A percentile compares a stretch with the other conserved stretches of the same genome.
Evolutionary conservation across 345 rosid species (phyloP).

Genomic region (Pugionium dolabratum): DNA sequence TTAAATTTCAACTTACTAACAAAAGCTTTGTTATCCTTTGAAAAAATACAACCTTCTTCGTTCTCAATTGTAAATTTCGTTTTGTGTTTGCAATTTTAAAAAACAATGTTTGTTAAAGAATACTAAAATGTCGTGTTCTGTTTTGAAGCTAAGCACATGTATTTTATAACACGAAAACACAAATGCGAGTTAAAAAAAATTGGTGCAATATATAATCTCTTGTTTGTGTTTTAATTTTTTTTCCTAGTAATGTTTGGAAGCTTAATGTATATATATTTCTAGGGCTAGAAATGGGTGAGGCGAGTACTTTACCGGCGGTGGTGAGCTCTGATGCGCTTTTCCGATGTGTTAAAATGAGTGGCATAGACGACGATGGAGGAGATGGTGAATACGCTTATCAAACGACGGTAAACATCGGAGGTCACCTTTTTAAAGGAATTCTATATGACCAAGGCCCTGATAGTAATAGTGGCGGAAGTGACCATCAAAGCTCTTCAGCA

Average conservation of each 20-base stretch:
- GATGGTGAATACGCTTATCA: slow-evolving; percentile 89
- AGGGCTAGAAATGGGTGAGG: slow-evolving; percentile 71
- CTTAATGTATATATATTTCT: slow-evolving; percentile 20
- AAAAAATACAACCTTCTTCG: too few species aligned
- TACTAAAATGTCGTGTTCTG: slow-evolving; percentile 7
- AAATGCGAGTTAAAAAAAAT: not conserved
- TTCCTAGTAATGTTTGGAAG: not conserved
- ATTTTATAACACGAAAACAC: not conserved
- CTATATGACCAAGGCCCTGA: slow-evolving; percentile 91
- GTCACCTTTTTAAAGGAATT: slow-evolving; percentile 92
- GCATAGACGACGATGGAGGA: slow-evolving; percentile 55
- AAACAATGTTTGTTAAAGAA: not conserved
- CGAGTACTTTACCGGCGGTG: slow-evolving; percentile 59
- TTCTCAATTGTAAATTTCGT: too few species aligned
- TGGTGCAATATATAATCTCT: too few species aligned
- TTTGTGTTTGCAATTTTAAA: too few species aligned
- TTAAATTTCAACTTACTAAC: too few species aligned
- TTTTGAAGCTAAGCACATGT: slow-evolving; percentile 4
- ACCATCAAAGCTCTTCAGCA: slow-evolving; percentile 56
- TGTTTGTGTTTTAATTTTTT: too few species aligned
- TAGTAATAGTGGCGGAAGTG: slow-evolving; percentile 42
- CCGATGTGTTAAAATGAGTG: slow-evolving; percentile 74
- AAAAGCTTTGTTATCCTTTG: too few species aligned
- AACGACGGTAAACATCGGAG: slow-evolving; percentile 80
- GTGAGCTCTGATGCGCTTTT: slow-evolving; percentile 70